Evolutionary conservation across 768 basidiomycete genomes (phyloP).

Genomic region (Fomitopsis pulvina): DNA sequence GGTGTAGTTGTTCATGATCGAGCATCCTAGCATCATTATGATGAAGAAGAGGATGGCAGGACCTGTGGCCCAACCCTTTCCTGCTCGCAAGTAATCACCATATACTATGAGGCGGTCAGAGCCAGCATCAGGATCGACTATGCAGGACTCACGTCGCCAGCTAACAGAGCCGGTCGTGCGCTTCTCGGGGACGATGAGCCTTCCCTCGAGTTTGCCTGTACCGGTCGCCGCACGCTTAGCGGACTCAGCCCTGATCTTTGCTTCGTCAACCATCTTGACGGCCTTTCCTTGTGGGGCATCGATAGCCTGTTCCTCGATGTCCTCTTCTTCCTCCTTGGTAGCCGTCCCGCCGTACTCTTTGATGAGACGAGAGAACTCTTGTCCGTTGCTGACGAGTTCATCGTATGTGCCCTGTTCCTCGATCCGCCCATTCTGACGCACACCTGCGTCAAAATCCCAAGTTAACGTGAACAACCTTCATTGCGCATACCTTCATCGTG

Average conservation of each 20-base stretch:
- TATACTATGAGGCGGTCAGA: constrained; percentile 41
- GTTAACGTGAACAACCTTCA: background rate
- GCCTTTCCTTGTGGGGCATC: constrained; percentile 8
- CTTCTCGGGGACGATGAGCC: constrained; percentile 58
- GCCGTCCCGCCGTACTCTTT: constrained; percentile 54
- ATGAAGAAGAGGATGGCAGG: constrained; percentile 46
- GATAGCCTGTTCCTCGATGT: constrained; percentile 22
- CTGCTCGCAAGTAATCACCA: constrained; percentile 50
- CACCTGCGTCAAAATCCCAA: background rate
- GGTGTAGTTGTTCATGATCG: constrained; percentile 58
- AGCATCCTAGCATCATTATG: constrained; percentile 53
- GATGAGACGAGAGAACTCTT: constrained; percentile 51
- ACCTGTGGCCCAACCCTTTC: constrained; percentile 40
- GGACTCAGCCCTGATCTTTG: constrained; percentile 31
- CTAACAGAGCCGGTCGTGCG: constrained; percentile 61
- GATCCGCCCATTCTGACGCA: constrained; percentile 30
- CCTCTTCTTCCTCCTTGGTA: constrained; percentile 27
- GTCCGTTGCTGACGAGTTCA: constrained; percentile 40
- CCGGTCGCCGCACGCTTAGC: constrained; percentile 35
- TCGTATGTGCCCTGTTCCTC: constrained; percentile 46
- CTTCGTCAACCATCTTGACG: constrained; percentile 24
- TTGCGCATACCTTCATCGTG: constrained; percentile 24
- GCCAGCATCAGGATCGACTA: background rate
- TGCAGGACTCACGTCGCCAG: constrained; percentile 30
- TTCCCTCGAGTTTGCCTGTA: constrained; percentile 58